These are phyloP conservation scores for Sporothrix humicola DNA, from an alignment of 2,329 filamentous ascomycete species.

Conservation along the genomic window DNA sequence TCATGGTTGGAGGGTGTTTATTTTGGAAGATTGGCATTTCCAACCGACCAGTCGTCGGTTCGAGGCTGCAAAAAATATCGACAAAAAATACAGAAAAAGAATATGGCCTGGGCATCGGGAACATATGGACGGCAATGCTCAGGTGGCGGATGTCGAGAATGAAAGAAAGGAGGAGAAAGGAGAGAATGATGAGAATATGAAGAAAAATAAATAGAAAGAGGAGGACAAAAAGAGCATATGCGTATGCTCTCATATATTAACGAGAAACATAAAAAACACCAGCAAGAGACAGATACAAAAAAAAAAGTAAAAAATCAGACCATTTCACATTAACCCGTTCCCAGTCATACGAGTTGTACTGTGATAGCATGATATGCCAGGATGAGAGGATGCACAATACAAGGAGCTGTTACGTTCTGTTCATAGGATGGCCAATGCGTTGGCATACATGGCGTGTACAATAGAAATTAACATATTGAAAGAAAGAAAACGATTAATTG, in stretches of 20 bases:
- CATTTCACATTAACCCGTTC: slow-evolving; percentile 24
- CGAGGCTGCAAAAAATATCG: neutral
- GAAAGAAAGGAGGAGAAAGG: neutral
- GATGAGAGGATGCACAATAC: neutral
- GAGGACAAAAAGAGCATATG: slow-evolving; percentile 1
- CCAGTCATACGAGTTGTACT: slow-evolving; percentile 9
- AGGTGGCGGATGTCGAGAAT: neutral
- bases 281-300: slow-evolving; percentile 30
- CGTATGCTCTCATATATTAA: neutral
- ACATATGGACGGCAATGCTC: neutral
- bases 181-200: neutral
- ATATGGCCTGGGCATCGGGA: slow-evolving; percentile 2
- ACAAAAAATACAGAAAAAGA: neutral
- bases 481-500: neutral
- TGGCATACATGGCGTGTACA: neutral
- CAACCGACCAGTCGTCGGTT: neutral
- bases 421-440: neutral
- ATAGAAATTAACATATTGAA: neutral
- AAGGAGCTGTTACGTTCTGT: neutral
- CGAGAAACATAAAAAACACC: slow-evolving; percentile 24
- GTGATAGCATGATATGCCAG: slow-evolving; percentile 23
- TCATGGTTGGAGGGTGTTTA: neutral
- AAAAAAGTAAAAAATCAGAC: slow-evolving; percentile 31
- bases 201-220: neutral
- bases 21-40: neutral